Percentiles rank a stretch among this genome's conserved stretches.
These are phyloP conservation scores for Diversispora eburnea DNA, from an alignment of 192 early-diverging fungal species.

Conservation along the genomic window DNA sequence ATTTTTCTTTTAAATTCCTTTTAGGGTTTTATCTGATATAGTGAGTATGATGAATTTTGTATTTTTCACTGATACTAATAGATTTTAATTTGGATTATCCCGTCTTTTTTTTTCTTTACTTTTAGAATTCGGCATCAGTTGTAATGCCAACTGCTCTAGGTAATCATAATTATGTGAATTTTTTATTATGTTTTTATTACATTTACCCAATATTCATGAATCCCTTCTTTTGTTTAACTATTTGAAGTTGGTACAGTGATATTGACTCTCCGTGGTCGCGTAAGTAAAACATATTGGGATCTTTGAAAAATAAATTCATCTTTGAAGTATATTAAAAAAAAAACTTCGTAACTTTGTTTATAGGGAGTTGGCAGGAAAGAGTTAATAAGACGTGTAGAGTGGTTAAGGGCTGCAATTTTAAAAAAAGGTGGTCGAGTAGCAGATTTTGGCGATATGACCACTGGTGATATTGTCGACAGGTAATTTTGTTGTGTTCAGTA, in stretches of 20 bases:
- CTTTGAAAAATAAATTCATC: neutral
- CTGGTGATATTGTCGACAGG: constrained; percentile 71
- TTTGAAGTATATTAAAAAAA: neutral
- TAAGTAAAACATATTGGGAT: constrained; percentile 44
- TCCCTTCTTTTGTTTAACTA: neutral
- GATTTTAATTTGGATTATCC: neutral
- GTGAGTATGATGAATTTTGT: constrained; percentile 37
- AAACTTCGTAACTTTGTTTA: neutral
- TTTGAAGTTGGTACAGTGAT: constrained; percentile 66
- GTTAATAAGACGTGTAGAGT: constrained; percentile 72
- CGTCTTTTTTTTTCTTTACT: neutral
- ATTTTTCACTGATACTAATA: neutral
- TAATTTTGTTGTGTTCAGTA: constrained; percentile 18
- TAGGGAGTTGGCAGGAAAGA: constrained; percentile 61
- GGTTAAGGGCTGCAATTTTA: constrained; percentile 61
- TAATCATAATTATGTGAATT: neutral
- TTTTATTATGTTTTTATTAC: neutral
- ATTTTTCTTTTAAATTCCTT: neutral
- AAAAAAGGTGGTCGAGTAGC: constrained; percentile 73
- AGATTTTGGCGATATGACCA: constrained; percentile 71
- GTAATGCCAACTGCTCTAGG: constrained; percentile 80
- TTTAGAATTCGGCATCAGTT: constrained; percentile 67
- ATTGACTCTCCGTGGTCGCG: constrained; percentile 74
- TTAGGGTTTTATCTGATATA: constrained; percentile 54
- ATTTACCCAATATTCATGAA: neutral